phyloP scores from a whole-genome alignment of 2,329 filamentous ascomycete species.

The Xenoacremonium recifei region DNA sequence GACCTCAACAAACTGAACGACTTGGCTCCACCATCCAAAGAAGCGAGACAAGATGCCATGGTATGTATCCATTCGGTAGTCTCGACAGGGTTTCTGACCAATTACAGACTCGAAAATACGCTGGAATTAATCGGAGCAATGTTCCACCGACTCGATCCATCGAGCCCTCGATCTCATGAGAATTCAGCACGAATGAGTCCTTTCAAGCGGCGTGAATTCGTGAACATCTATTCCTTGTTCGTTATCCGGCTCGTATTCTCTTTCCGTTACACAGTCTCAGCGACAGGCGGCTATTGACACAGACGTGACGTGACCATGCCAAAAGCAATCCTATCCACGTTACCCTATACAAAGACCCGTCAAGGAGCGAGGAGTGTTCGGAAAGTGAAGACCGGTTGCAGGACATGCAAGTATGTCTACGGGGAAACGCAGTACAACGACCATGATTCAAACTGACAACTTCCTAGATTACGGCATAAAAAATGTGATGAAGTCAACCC shows the following conservation, averaged over 20 bases:
- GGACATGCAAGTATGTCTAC: constrained; percentile 11
- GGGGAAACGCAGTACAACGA: neutral
- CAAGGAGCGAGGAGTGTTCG: constrained; percentile 1
- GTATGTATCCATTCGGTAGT: neutral
- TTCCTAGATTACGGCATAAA: constrained; percentile 4
- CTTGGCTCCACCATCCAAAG: neutral
- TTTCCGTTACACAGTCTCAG: neutral
- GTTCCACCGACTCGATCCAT: neutral
- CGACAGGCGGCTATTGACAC: too few relatives aligned
- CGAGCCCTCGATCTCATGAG: neutral
- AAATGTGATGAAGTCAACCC: constrained; percentile 5
- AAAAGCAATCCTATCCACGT: too few relatives aligned
- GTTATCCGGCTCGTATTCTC: neutral
- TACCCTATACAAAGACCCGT: neutral
- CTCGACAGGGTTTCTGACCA: neutral
- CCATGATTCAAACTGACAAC: neutral
- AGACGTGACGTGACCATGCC: too few relatives aligned
- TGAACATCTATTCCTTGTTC: neutral
- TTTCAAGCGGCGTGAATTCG: neutral
- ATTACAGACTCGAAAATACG: neutral
- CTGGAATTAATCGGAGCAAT: neutral
- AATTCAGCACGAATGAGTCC: neutral
- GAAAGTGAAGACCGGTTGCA: constrained; percentile 6
- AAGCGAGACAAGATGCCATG: neutral
- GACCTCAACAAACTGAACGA: neutral